Percentiles rank a stretch among this genome's conserved stretches.
Conservation (phyloP, 163 green algal species). For the Scenedesmus sp. region DNA sequence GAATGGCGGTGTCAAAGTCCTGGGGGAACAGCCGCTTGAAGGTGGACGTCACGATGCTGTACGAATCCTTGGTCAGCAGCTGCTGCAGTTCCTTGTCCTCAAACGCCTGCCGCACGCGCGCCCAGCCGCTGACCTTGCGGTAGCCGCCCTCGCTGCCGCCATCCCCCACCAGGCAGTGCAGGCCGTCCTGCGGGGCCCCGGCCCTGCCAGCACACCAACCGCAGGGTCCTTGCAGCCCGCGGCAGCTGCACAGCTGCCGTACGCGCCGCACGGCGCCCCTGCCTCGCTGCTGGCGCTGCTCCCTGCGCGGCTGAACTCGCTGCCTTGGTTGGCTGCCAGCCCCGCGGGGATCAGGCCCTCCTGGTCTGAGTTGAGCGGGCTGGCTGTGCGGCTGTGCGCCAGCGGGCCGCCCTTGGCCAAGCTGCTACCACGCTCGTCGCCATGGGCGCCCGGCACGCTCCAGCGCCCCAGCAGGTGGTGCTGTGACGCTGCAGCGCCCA, state of each 20-base stretch:
- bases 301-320: background rate
- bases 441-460: background rate
- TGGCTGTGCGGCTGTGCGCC: background rate
- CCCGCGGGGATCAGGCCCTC: slow-evolving; percentile 24
- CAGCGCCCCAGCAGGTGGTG: background rate
- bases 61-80: slow-evolving; percentile 35
- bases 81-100: slow-evolving; percentile 22
- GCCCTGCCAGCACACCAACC: background rate
- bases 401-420: background rate
- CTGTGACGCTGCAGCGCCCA: background rate
- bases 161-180: background rate
- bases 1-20: slow-evolving; percentile 76
- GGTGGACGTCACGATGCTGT: slow-evolving; percentile 65
- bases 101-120: slow-evolving; percentile 45
- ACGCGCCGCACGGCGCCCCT: background rate
- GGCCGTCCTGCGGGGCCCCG: background rate
- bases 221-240: background rate
- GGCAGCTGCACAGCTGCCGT: background rate
- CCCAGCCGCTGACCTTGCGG: slow-evolving; percentile 22
- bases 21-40: slow-evolving; percentile 75
- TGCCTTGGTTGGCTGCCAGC: background rate
- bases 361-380: slow-evolving; percentile 12
- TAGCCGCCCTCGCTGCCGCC: background rate
- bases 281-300: background rate
- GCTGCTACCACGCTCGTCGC: background rate